phyloP scores from a whole-genome alignment of 2,329 filamentous ascomycete species.

The Stagonosporopsis chrysanthemi region DNA sequence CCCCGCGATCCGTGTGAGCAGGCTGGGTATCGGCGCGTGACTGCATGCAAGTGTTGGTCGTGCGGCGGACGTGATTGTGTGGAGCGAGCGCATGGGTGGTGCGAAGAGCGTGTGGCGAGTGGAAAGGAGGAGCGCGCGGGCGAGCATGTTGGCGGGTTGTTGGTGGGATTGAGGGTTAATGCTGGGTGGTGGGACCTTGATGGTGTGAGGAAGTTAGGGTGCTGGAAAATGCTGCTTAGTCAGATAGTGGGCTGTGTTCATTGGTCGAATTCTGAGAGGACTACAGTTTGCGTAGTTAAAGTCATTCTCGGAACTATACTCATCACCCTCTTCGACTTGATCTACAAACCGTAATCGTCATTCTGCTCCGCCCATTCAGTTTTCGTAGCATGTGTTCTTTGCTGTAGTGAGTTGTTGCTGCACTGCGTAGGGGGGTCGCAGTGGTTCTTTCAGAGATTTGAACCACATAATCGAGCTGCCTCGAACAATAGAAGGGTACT shows the following conservation, averaged over 20 bases:
- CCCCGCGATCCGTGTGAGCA: slow-evolving; percentile 21
- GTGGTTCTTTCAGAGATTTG: not conserved
- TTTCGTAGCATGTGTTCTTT: not conserved
- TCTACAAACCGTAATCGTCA: no score
- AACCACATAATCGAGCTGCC: not conserved
- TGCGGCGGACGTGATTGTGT: slow-evolving; percentile 24
- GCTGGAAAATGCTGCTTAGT: slow-evolving; percentile 17
- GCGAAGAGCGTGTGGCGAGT: slow-evolving; percentile 42
- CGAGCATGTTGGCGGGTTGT: slow-evolving; percentile 39
- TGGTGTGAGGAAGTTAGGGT: slow-evolving; percentile 4
- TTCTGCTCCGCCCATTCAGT: not conserved
- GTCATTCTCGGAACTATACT: not conserved
- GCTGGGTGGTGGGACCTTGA: slow-evolving; percentile 6
- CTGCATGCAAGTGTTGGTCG: slow-evolving; percentile 24
- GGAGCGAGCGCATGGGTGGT: slow-evolving; percentile 20
- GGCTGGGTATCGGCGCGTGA: slow-evolving; percentile 8
- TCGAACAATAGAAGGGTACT: not conserved
- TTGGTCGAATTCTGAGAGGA: not conserved
- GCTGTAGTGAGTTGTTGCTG: not conserved
- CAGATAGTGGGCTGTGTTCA: not conserved
- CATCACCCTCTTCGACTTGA: not conserved
- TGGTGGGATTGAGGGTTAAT: no score
- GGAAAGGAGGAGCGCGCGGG: slow-evolving; percentile 43
- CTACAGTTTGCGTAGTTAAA: not conserved
- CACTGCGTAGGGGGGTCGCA: no score